These are phyloP conservation scores for Petunia secreta DNA, from an alignment of 257 asterid species.

Conservation along the genomic window DNA sequence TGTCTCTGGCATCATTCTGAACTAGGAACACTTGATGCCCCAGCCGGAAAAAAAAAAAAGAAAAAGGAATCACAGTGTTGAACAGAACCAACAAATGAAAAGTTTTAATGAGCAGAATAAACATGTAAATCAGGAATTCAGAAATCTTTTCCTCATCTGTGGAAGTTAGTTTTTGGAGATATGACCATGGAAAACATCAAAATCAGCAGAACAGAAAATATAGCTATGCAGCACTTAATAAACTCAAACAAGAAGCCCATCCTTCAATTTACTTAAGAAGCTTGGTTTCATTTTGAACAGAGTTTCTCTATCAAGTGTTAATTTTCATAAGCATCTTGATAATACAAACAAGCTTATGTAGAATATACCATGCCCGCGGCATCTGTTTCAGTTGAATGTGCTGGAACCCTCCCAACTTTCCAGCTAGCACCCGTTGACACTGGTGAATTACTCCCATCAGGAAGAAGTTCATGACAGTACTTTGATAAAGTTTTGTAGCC, in stretches of 20 bases:
- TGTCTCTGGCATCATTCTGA: neutral
- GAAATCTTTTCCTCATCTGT: neutral
- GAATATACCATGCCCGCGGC: slow-evolving; percentile 49
- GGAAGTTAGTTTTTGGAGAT: neutral
- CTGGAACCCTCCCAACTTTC: slow-evolving; percentile 46
- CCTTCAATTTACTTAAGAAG: slow-evolving; percentile 10
- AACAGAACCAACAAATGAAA: slow-evolving; percentile 8
- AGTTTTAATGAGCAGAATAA: neutral
- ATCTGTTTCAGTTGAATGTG: slow-evolving; percentile 46
- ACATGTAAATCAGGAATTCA: neutral
- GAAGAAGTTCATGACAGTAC: slow-evolving; percentile 52
- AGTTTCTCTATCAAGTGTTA: neutral
- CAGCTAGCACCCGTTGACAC: slow-evolving; percentile 42
- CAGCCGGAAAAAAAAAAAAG: too few relatives aligned
- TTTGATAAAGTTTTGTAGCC: slow-evolving; percentile 53
- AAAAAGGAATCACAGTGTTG: neutral
- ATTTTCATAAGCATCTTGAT: slow-evolving; percentile 14
- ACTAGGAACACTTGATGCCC: neutral
- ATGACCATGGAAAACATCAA: neutral
- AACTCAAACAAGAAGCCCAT: neutral
- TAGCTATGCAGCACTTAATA: neutral
- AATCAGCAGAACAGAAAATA: slow-evolving; percentile 14
- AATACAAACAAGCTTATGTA: slow-evolving; percentile 19
- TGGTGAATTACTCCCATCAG: slow-evolving; percentile 51
- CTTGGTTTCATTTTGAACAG: slow-evolving; percentile 8